Evolutionary conservation across 2,329 filamentous ascomycete genomes (phyloP), one percentile per base, ranked within the genome.

Genomic region (Dendryphion nanum): DNA sequence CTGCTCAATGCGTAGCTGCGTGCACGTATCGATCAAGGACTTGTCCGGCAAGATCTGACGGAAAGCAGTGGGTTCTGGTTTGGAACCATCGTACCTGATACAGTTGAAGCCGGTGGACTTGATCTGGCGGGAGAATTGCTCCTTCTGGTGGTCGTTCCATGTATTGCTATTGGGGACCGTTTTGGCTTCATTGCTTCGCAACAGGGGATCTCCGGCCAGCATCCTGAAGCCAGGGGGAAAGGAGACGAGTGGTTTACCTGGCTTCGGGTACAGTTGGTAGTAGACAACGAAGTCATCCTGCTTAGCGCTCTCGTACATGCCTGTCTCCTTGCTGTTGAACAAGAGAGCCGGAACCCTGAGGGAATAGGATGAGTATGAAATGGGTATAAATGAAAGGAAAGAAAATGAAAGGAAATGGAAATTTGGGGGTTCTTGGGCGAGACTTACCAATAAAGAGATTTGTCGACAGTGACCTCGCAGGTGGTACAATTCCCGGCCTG

Each of bases 1-100:
- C 33, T 86, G 69, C 54, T 87, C 82, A 41, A 78, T 75, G 37
- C 84, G 80, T 37, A 87, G 83, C 41, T 91, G 91, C 55, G 94
- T 77, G 68, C 91, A 82, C 38, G 75, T 76, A 58, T 96, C 89
- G 23, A 95, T 74, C 60, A 80, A 94, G 0, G 69, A 67, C 75
- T 95, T 94, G 54, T 84, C 78, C 0, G 91, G 90, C 52, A 96
- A 57, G 61, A 79, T 82, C 66, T 95, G 90, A 49, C 90, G 88
- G 65, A 81, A 85, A 23, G 95, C 76, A 12, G 89, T 85, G 2
- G 77, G 76, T 64, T 95, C 89, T 2, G 85, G 72, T 0, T 66
- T 40, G 14, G 6, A 51, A 37, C 15, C 44, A 39, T 4, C 33
- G 41, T 4, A 54, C 55, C 53, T 54, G 24, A 59, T 45, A 17